These are phyloP conservation scores for Stylonectria norvegica DNA, from an alignment of 2,329 filamentous ascomycete species.

Conservation along the genomic window DNA sequence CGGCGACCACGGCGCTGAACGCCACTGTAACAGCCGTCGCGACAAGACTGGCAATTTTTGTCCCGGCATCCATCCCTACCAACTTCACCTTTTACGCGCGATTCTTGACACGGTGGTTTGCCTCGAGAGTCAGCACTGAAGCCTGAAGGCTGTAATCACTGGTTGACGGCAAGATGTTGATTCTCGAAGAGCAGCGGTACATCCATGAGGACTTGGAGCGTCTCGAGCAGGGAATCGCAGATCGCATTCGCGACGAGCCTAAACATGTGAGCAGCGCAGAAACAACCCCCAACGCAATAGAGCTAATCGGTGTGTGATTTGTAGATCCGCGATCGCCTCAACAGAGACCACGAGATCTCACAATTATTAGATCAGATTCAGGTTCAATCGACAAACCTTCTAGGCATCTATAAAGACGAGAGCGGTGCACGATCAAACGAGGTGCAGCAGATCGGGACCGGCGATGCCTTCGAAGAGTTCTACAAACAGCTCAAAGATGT, in stretches of 20 bases:
- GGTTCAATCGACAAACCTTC: slow-evolving; percentile 73
- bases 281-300: neutral
- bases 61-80: slow-evolving; percentile 8
- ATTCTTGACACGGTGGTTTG: too few species aligned
- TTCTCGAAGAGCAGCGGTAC: slow-evolving; percentile 89
- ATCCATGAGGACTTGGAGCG: slow-evolving; percentile 96
- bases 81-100: too few species aligned
- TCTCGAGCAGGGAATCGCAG: slow-evolving; percentile 87
- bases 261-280: slow-evolving; percentile 62
- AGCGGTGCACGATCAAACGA: slow-evolving; percentile 71
- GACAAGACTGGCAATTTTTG: slow-evolving; percentile 29
- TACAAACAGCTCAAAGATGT: slow-evolving; percentile 79
- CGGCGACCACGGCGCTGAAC: slow-evolving; percentile 22
- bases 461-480: slow-evolving; percentile 87
- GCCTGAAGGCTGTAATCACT: too few species aligned
- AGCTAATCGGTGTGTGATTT: slow-evolving; percentile 22
- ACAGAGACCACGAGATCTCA: slow-evolving; percentile 87
- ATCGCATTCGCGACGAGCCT: slow-evolving; percentile 84
- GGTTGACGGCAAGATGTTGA: slow-evolving; percentile 57
- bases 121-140: too few species aligned
- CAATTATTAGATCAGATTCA: slow-evolving; percentile 86
- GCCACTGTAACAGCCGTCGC: slow-evolving; percentile 27
- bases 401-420: slow-evolving; percentile 80
- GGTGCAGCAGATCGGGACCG: slow-evolving; percentile 76
- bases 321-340: slow-evolving; percentile 82